Percentiles rank a stretch among this genome's conserved stretches.
These are phyloP conservation scores for Phalaenopsis aphrodite DNA, from an alignment of 106 monocot species.

Conservation along the genomic window DNA sequence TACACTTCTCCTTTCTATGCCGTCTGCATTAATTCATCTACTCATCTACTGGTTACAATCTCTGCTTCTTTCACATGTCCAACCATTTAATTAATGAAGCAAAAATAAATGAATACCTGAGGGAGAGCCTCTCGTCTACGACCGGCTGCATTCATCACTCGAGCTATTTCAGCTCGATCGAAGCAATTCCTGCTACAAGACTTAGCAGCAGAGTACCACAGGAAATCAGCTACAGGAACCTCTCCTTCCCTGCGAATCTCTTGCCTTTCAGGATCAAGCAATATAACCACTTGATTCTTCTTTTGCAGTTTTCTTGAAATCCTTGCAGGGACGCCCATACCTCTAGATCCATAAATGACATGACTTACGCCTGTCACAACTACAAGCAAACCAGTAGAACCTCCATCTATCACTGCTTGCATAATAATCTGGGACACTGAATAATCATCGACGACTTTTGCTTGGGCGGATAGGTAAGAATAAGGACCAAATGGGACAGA, in stretches of 20 bases:
- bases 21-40: not conserved
- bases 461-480: slow-evolving; percentile 75
- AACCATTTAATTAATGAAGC: slow-evolving; percentile 1
- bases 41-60: not conserved
- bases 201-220: slow-evolving; percentile 97
- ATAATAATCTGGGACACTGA: slow-evolving; percentile 74
- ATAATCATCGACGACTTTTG: slow-evolving; percentile 91
- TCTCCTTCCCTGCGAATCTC: slow-evolving; percentile 90
- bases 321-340: slow-evolving; percentile 83
- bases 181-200: slow-evolving; percentile 96
- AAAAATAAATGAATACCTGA: slow-evolving; percentile 39
- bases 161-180: slow-evolving; percentile 94
- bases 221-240: slow-evolving; percentile 85
- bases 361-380: slow-evolving; percentile 93
- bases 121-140: slow-evolving; percentile 74
- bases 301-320: slow-evolving; percentile 78
- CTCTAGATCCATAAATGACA: slow-evolving; percentile 93
- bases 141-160: slow-evolving; percentile 98
- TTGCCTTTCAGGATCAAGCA: slow-evolving; percentile 94
- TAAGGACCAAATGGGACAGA: slow-evolving; percentile 57
- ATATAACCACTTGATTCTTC: slow-evolving; percentile 87
- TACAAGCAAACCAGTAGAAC: slow-evolving; percentile 63
- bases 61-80: not conserved
- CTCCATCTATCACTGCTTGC: slow-evolving; percentile 56
- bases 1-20: not conserved